phyloP scores from a whole-genome alignment of 306 rosid species.

The Trifolium repens region DNA sequence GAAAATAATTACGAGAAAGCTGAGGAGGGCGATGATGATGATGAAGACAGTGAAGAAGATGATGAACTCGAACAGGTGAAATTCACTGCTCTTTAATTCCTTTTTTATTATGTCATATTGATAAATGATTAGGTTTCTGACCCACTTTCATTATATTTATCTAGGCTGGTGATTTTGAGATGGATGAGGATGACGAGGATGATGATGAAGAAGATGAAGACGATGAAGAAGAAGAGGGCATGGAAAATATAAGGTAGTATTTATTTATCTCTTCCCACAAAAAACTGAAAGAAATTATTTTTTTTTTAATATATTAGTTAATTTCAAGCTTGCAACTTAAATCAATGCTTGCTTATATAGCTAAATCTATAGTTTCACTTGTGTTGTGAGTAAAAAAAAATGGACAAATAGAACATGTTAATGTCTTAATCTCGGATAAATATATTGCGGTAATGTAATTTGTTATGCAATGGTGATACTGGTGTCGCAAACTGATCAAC shows the following conservation, averaged over 20 bases:
- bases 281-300: not conserved
- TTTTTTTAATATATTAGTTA: not conserved
- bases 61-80: conserved; percentile 67
- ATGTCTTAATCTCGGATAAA: conserved; percentile 16
- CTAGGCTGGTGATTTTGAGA: conserved; percentile 64
- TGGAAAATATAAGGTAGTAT: conserved; percentile 62
- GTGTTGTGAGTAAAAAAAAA: conserved; percentile 2
- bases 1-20: conserved; percentile 68
- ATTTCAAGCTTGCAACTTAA: conserved; percentile 23
- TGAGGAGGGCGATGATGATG: conserved; percentile 37
- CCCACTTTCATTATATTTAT: conserved; percentile 30
- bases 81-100: not conserved
- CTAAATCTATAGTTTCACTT: conserved; percentile 23
- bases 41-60: conserved; percentile 52
- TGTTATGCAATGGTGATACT: conserved; percentile 15
- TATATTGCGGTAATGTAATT: not conserved
- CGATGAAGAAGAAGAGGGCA: conserved; percentile 51
- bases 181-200: conserved; percentile 54
- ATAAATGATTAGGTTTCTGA: conserved; percentile 12
- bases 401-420: not conserved
- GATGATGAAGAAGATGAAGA: conserved; percentile 57
- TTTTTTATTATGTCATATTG: not conserved
- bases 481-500: conserved; percentile 1
- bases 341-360: conserved; percentile 8
- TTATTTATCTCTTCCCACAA: conserved; percentile 19